Evolutionary conservation across 352 stramenopile species (phyloP).

Genomic region (Globisporangium camurandrum): DNA sequence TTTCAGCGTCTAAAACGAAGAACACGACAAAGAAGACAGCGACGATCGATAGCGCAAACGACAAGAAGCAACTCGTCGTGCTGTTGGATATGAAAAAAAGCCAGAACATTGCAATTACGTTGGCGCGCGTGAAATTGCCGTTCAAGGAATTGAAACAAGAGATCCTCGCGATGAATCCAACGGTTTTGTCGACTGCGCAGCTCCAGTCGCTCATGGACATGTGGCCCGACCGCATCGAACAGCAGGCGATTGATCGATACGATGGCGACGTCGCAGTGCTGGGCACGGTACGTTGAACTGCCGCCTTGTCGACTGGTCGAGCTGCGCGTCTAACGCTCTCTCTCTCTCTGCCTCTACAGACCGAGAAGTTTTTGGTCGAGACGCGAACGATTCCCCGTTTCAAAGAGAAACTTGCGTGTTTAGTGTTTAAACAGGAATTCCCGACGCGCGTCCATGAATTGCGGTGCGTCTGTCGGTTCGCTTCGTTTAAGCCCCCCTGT

Average conservation of each 20-base stretch:
- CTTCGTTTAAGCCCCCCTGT: background rate
- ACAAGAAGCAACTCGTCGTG: constrained; percentile 66
- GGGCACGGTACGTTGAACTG: constrained; percentile 23
- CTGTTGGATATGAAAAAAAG: constrained; percentile 87
- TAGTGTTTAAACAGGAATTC: constrained; percentile 85
- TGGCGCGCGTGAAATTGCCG: constrained; percentile 65
- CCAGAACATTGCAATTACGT: constrained; percentile 81
- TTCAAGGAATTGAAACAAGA: constrained; percentile 69
- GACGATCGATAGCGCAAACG: constrained; percentile 18
- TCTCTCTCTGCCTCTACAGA: constrained; percentile 11
- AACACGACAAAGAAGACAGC: constrained; percentile 14
- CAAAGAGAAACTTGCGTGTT: constrained; percentile 58
- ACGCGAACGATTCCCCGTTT: constrained; percentile 62
- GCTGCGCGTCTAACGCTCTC: background rate
- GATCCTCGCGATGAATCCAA: constrained; percentile 69
- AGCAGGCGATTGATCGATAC: constrained; percentile 61
- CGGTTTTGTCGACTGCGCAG: constrained; percentile 66
- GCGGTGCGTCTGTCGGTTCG: constrained; percentile 17
- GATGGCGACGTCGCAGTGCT: constrained; percentile 51
- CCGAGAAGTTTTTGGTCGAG: constrained; percentile 76
- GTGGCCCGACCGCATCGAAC: constrained; percentile 72
- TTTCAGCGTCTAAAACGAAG: constrained; percentile 22
- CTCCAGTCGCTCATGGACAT: constrained; percentile 80
- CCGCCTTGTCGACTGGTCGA: background rate
- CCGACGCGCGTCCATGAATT: constrained; percentile 66